Conservation (phyloP, 116 monocot species). For the Zostera marina region DNA sequence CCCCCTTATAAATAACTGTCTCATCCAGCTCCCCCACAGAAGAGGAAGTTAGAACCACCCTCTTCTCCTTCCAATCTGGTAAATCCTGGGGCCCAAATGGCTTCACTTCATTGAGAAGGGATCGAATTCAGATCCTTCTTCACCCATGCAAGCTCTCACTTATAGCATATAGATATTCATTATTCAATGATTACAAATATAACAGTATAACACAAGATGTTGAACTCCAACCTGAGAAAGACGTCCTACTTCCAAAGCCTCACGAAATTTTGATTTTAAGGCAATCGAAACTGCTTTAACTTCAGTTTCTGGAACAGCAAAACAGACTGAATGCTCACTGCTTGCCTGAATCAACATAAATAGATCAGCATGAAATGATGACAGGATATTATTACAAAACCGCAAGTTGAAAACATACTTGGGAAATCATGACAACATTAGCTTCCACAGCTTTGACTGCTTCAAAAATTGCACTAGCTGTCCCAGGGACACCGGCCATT, state of each 20-base stretch:
- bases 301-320: conserved; percentile 93
- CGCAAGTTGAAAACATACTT: conserved; percentile 30
- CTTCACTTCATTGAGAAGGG: too few species aligned
- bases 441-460: conserved; percentile 93
- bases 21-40: too few species aligned
- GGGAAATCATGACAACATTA: conserved; percentile 99
- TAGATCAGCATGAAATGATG: neutral
- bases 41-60: too few species aligned
- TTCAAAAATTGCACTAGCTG: conserved; percentile 90
- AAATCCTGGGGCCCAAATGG: too few species aligned
- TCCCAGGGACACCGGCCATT: conserved; percentile 99
- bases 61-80: too few species aligned
- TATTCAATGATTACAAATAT: neutral
- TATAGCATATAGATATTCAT: too few species aligned
- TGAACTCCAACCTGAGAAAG: conserved; percentile 60
- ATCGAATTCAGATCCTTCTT: too few species aligned
- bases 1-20: too few species aligned
- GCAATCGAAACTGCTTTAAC: conserved; percentile 54
- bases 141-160: too few species aligned
- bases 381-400: too few species aligned
- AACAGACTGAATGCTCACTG: conserved; percentile 96
- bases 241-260: conserved; percentile 84
- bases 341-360: conserved; percentile 44
- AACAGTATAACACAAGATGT: neutral
- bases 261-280: conserved; percentile 46